phyloP scores from a whole-genome alignment of 1,139 yeast species.

The Saccharomyces hybrid region DNA sequence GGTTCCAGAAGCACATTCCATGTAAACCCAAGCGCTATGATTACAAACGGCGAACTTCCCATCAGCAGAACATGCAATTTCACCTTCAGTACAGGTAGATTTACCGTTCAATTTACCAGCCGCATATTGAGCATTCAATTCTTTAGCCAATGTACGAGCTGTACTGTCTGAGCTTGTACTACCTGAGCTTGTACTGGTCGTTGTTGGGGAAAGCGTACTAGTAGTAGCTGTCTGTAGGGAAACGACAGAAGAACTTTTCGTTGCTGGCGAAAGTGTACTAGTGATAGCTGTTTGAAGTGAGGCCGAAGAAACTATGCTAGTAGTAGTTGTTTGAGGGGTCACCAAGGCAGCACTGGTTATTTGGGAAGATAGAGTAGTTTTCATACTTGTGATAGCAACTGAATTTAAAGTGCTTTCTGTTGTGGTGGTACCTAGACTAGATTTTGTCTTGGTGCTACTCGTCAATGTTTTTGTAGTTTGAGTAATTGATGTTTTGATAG shows the following conservation, averaged over 20 bases:
- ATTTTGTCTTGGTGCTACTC: background rate
- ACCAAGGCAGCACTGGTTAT: slow-evolving; percentile 2
- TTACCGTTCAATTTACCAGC: slow-evolving; percentile 29
- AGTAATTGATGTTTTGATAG: background rate
- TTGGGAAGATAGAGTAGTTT: background rate
- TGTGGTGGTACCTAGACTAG: background rate
- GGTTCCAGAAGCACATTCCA: slow-evolving; percentile 52
- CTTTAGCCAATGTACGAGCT: slow-evolving; percentile 37
- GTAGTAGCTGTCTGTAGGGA: slow-evolving; percentile 12
- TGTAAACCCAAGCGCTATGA: slow-evolving; percentile 46
- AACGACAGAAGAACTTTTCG: slow-evolving; percentile 12
- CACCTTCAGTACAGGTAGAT: slow-evolving; percentile 40
- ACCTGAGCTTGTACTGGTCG: slow-evolving; percentile 8
- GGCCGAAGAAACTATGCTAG: slow-evolving; percentile 2
- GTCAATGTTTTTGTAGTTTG: background rate
- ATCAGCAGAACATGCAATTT: slow-evolving; percentile 40
- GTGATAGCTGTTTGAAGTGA: slow-evolving; percentile 8
- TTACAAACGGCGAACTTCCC: slow-evolving; percentile 50
- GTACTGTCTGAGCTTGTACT: slow-evolving; percentile 17
- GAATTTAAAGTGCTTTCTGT: background rate
- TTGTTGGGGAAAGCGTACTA: slow-evolving; percentile 9
- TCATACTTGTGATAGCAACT: background rate
- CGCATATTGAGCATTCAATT: slow-evolving; percentile 34
- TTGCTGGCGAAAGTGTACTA: slow-evolving; percentile 10
- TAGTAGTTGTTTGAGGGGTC: slow-evolving; percentile 3